Base-by-base conservation (phyloP, 1,139 yeast species). In the Suhomyces coccinellae region DNA sequence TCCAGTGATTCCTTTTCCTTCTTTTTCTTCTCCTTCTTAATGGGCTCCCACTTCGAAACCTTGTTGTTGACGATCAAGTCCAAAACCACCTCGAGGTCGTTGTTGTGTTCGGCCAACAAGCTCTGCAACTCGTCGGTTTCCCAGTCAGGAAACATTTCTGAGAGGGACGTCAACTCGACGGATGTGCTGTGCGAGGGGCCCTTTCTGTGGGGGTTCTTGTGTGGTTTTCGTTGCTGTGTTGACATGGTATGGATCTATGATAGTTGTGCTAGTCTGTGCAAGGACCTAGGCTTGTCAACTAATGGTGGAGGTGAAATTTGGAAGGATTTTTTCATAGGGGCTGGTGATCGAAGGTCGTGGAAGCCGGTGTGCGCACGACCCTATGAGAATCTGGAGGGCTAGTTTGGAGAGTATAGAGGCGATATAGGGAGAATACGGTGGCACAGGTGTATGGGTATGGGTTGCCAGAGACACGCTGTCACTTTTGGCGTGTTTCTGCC, bases 131-230 rank as follows among this genome's bases (percentile, higher is more conserved):
- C 99, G 37, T 87, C 96, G 44, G 79, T 75, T 47, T 88, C 81
- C 99, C 99, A 93, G 62, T 88, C 97, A 35, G 97, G 96, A 72
- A 93, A 91, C 75, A 93, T 75, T 65, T 93, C 98, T 46, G 77
- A 69, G 59, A 93, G 79, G 41, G 86, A 79, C 50, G 75, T 69
- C 57, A 89, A 73, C 52, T 71, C 73, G 40, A 53, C 51, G 28
- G 59, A 47, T 37, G 56, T 52, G 43, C 49, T 55, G 44, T 48
- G 52, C 29, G 43, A 41, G 43, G 49, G 35, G 42, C 48, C 36
- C 65, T 73, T 73, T 62, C 75, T 78, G 59, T 73, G 73, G 52
- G 73, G 77, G 57, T 69, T 74, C 61, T 68, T 71, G 58, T 64
- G 64, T 46, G 67, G 53, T 65, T 68, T 71, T 70, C 76, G 76